Base-by-base conservation (phyloP, 495 filamentous ascomycete genomes). In the Aspergillus wentii region DNA sequence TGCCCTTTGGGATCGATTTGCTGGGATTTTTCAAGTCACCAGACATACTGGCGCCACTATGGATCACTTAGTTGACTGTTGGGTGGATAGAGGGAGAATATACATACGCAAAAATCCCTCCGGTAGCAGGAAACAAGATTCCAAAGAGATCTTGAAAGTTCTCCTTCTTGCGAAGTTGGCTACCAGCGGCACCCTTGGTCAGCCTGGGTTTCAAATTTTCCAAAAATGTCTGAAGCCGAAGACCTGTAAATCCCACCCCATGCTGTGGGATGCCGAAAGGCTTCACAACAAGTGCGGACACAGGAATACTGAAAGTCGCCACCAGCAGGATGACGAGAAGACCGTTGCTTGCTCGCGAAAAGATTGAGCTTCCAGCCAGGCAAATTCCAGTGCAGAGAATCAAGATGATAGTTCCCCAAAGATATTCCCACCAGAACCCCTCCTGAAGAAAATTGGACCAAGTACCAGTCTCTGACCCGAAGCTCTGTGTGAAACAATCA, bases 101-200 rank as follows among this genome's bases (percentile, higher is more conserved):
- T 30, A 70, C 75, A 59, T 61, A 77, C 72, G 77, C 77, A 51
- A 81, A 81, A 11, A 81, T 81, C 8, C 77, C 77, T n/a, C 75
- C 74, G n/a, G 88, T 92, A 0, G 88, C 86, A 30, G 88, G 88
- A 46, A 90, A 94, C 8, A 94, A 56, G 40, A 94, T 87, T 11
- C 86, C 88, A 60, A 94, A 94, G 14, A 94, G 69, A 44, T 88
- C 79, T 44, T 88, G 84, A 40, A 86, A 92, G 19, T 72, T 92
- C 41, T 86, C 85, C 40, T 74, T 67, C 11, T 80, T 80, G 22
- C 68, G 61, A 29, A 82, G 54, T 43, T 82, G 76, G 51, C 82
- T 85, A 18, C 82, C 82, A 19, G 74, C 81, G 11, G 81, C 80
- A 13, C 76, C 76, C 51, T 72, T 78, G 2, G 80, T 85, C 31